Conservation (phyloP, 75 land plant species). For the Pinus albicaulis region DNA sequence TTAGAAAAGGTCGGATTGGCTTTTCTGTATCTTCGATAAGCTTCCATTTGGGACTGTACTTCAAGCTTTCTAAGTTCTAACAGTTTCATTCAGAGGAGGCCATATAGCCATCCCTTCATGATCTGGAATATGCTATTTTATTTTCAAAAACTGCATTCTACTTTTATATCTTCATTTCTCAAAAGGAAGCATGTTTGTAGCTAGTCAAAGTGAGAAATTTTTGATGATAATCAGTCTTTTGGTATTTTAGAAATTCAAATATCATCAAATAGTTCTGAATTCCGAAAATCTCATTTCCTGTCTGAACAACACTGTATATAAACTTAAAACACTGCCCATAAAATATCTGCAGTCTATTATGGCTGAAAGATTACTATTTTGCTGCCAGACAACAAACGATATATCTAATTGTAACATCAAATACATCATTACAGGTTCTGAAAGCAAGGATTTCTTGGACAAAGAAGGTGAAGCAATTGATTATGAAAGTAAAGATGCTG, state of each 20-base stretch:
- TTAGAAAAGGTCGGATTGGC: neutral
- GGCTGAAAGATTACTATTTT: neutral
- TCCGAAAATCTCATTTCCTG: no score
- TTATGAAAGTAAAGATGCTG: constrained; percentile 8
- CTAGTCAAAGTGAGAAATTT: neutral
- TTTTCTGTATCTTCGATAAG: neutral
- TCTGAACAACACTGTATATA: neutral
- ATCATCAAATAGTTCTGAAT: no score
- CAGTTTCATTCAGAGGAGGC: neutral
- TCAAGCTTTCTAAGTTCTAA: neutral
- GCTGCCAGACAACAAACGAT: neutral
- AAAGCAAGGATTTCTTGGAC: neutral
- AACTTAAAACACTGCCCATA: neutral
- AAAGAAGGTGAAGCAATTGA: constrained; percentile 5
- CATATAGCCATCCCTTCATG: neutral
- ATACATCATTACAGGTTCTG: constrained; percentile 4
- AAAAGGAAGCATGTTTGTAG: neutral
- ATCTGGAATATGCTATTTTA: neutral
- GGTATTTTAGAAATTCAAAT: no score
- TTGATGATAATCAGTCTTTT: neutral
- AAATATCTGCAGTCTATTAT: neutral
- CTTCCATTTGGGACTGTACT: neutral
- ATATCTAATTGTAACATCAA: neutral
- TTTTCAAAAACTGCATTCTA: neutral
- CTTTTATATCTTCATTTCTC: neutral